Conservation (phyloP, 768 basidiomycete species). For the Collybiopsis luxurians region DNA sequence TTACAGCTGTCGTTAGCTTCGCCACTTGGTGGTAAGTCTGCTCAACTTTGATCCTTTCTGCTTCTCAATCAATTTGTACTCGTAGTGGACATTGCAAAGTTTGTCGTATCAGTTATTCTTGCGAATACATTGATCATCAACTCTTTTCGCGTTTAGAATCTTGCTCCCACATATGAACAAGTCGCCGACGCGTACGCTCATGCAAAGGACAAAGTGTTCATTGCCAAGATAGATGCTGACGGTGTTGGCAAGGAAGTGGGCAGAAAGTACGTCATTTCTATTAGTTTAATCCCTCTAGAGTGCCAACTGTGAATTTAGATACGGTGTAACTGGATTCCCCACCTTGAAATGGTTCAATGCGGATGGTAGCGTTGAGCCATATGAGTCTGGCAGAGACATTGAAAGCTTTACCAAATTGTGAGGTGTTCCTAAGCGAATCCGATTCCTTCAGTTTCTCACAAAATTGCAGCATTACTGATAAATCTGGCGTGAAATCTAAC, state of each 20-base stretch:
- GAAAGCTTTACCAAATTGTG: slow-evolving; percentile 76
- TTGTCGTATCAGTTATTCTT: slow-evolving; percentile 12
- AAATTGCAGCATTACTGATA: slow-evolving; percentile 58
- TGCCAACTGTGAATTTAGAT: neutral
- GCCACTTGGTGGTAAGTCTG: slow-evolving; percentile 82
- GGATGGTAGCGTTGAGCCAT: slow-evolving; percentile 63
- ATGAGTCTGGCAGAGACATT: slow-evolving; percentile 78
- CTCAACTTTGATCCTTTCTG: neutral
- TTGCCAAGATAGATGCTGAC: slow-evolving; percentile 94
- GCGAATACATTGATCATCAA: neutral
- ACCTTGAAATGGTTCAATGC: slow-evolving; percentile 91
- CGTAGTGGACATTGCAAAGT: slow-evolving; percentile 86
- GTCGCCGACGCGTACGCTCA: slow-evolving; percentile 84
- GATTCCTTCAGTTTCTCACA: neutral
- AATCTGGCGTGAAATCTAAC: slow-evolving; percentile 81
- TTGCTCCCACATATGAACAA: slow-evolving; percentile 86
- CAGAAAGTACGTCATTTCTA: slow-evolving; percentile 73
- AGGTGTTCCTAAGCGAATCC: slow-evolving; percentile 28
- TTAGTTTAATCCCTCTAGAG: slow-evolving; percentile 70
- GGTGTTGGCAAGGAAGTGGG: slow-evolving; percentile 79
- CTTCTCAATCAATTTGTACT: neutral
- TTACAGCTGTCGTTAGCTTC: slow-evolving; percentile 45
- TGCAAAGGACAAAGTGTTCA: slow-evolving; percentile 76
- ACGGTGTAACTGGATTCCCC: slow-evolving; percentile 27
- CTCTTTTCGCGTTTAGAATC: slow-evolving; percentile 50